Percentiles rank a stretch among this genome's conserved stretches.
These are phyloP conservation scores for Heterococcus sp. DNA, from an alignment of 108 stramenopile genomes.

Conservation along the genomic window DNA sequence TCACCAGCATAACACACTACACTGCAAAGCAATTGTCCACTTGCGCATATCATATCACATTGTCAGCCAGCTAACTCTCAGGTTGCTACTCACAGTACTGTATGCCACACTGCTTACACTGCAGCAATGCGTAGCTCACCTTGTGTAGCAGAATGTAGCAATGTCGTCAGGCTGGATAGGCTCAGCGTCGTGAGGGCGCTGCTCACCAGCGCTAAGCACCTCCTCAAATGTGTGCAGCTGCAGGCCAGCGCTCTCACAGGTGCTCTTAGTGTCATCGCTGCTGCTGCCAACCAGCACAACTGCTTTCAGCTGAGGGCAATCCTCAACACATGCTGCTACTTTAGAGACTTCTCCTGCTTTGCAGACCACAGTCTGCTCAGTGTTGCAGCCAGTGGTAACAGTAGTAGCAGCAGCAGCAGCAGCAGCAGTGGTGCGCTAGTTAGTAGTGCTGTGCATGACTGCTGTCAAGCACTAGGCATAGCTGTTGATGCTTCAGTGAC, in stretches of 20 bases:
- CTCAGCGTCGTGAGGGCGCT: neutral
- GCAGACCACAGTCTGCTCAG: neutral
- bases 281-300: neutral
- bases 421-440: neutral
- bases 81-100: too few relatives aligned
- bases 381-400: neutral
- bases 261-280: neutral
- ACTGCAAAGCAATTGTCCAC: too few relatives aligned
- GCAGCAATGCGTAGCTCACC: too few relatives aligned
- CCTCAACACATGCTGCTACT: neutral
- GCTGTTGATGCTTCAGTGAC: too few relatives aligned
- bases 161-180: neutral
- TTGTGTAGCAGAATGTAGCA: neutral
- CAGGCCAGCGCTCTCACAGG: neutral
- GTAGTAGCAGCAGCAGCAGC: neutral
- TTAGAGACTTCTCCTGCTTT: neutral
- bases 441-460: neutral
- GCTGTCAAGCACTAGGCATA: too few relatives aligned
- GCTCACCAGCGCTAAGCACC: neutral
- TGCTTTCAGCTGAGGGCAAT: neutral
- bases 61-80: too few relatives aligned
- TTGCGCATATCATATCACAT: too few relatives aligned
- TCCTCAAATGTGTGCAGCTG: neutral
- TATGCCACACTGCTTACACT: too few relatives aligned
- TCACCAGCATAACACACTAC: too few relatives aligned